Evolutionary conservation across 177 flowering plant species (phyloP).

Genomic region (Vitis hybrid): DNA sequence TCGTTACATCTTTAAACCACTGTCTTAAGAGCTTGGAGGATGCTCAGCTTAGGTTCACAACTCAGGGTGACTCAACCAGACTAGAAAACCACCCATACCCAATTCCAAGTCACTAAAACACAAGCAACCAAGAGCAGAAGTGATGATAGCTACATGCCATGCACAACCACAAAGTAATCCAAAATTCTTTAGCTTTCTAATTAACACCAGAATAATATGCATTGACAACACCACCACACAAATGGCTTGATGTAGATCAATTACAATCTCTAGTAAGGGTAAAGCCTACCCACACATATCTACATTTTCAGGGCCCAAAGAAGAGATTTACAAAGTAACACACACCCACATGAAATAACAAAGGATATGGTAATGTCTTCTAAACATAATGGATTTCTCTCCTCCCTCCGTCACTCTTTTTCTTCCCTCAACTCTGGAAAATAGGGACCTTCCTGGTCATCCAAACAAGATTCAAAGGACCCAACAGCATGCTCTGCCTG

Average conservation of each 20-base stretch:
- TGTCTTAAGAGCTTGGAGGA: no score
- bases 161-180: not conserved
- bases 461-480: conserved; percentile 14
- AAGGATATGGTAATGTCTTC: no score
- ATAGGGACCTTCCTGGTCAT: conserved; percentile 1
- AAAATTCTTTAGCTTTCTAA: not conserved
- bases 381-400: not conserved
- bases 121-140: no score
- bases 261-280: conserved; percentile 19
- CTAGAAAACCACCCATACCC: no score
- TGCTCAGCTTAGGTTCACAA: no score
- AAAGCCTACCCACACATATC: conserved; percentile 18
- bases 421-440: conserved; percentile 7
- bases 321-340: conserved; percentile 6
- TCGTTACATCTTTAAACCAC: no score
- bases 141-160: no score
- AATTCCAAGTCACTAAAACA: no score
- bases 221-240: not conserved
- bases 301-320: conserved; percentile 15
- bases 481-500: conserved; percentile 2
- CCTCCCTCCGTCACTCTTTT: not conserved
- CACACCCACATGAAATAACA: no score
- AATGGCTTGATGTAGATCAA: conserved; percentile 5
- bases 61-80: no score
- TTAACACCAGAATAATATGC: not conserved